Conservation (phyloP, 257 asterid genomes). For the Oldenlandia corymbosa region DNA sequence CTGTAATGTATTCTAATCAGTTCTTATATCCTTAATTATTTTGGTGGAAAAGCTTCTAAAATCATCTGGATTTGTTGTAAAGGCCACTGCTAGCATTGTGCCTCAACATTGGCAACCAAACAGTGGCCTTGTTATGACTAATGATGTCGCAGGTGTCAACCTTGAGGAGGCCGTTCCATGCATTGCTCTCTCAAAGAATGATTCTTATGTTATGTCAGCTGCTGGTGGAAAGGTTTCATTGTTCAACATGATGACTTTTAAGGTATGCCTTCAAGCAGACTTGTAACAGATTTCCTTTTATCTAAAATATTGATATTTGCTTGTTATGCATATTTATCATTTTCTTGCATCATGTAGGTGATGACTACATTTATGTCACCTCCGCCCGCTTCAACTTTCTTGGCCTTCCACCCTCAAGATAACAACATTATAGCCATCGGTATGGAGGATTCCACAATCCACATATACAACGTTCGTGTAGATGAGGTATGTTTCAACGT, state of each 20-base stretch:
- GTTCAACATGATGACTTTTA: conserved; percentile 37
- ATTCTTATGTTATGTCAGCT: conserved; percentile 38
- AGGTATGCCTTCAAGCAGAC: conserved; percentile 22
- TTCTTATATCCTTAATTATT: not conserved
- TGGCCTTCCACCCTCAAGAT: conserved; percentile 95
- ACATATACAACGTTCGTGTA: conserved; percentile 84
- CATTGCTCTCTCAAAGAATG: conserved; percentile 36
- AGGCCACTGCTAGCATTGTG: conserved; percentile 32
- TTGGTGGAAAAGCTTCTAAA: conserved; percentile 17
- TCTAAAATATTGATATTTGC: too few species aligned
- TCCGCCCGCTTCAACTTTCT: conserved; percentile 87
- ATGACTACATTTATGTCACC: conserved; percentile 99
- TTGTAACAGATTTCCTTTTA: too few species aligned
- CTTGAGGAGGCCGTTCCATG: conserved; percentile 38
- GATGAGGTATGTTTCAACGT: conserved; percentile 58
- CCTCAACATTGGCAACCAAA: conserved; percentile 38
- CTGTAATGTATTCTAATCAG: not conserved
- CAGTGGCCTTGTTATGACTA: conserved; percentile 34
- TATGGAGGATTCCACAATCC: conserved; percentile 97
- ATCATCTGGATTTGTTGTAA: not conserved
- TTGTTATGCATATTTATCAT: conserved; percentile 2
- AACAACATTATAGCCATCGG: conserved; percentile 94
- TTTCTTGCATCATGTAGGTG: conserved; percentile 37
- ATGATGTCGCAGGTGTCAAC: conserved; percentile 31
- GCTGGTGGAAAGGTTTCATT: conserved; percentile 36